phyloP scores from a whole-genome alignment of 139 green algal genomes.

The Desmodesmus armatus region DNA sequence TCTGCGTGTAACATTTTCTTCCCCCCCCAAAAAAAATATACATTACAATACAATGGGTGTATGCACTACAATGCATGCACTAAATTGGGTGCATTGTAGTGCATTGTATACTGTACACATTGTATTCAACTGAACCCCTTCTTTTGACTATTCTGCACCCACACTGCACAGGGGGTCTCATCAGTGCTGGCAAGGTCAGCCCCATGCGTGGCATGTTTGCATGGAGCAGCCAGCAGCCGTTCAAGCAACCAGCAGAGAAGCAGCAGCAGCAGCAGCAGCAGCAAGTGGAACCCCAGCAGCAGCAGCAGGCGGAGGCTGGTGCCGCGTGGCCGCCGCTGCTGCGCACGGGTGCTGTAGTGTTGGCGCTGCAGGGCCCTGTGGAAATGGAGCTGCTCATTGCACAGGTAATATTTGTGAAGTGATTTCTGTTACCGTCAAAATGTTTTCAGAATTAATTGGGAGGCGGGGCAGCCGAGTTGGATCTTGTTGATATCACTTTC shows the following conservation, averaged over 20 bases:
- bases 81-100: too few relatives aligned
- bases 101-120: too few relatives aligned
- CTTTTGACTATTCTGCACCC: too few relatives aligned
- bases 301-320: constrained; percentile 30
- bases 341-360: constrained; percentile 53
- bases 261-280: constrained; percentile 48
- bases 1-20: too few relatives aligned
- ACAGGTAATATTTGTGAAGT: constrained; percentile 57
- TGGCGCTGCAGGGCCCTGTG: constrained; percentile 59
- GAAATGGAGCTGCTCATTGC: constrained; percentile 68
- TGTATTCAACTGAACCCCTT: too few relatives aligned
- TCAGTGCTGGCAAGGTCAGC: constrained; percentile 46
- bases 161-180: constrained; percentile 49
- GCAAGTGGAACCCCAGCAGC: not conserved
- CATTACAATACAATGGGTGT: too few relatives aligned
- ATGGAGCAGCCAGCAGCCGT: constrained; percentile 22
- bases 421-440: too few relatives aligned
- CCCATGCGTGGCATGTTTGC: constrained; percentile 42
- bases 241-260: constrained; percentile 39
- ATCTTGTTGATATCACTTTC: not conserved
- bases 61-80: too few relatives aligned
- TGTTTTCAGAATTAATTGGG: too few relatives aligned
- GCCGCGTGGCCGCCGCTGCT: constrained; percentile 24
- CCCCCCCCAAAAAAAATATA: too few relatives aligned
- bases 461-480: too few relatives aligned